Evolutionary conservation across 2,329 filamentous ascomycete species (phyloP).

Genomic region (Zymoseptoria crescenta): DNA sequence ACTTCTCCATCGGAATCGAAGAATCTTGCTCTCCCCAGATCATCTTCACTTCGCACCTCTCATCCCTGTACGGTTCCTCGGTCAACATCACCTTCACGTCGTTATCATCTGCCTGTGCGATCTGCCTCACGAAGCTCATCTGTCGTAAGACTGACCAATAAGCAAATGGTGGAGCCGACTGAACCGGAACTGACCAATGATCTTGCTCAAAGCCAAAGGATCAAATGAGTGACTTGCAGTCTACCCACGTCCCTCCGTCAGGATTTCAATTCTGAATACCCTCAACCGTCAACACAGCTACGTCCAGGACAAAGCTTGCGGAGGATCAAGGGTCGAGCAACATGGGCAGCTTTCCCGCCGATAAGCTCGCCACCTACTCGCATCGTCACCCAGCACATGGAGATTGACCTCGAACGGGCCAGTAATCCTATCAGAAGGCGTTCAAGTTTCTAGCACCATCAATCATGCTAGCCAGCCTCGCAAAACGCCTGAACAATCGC

Average conservation of each 20-base stretch:
- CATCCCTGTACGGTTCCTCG: slow-evolving; percentile 30
- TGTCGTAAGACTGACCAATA: slow-evolving; percentile 21
- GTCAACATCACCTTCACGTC: slow-evolving; percentile 35
- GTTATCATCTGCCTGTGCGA: slow-evolving; percentile 20
- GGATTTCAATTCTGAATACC: neutral
- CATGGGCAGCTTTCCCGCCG: neutral
- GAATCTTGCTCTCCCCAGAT: slow-evolving; percentile 40
- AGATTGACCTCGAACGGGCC: neutral
- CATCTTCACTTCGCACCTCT: slow-evolving; percentile 31
- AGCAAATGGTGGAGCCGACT: neutral
- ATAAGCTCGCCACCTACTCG: too few species aligned
- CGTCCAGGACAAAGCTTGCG: neutral
- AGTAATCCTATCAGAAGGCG: neutral
- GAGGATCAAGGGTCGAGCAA: neutral
- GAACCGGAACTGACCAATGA: neutral
- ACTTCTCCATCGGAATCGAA: slow-evolving; percentile 38
- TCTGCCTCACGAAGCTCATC: slow-evolving; percentile 35
- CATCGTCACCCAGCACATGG: too few species aligned
- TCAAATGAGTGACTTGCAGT: neutral
- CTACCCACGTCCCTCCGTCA: neutral
- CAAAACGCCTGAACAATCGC: neutral
- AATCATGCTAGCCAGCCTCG: neutral
- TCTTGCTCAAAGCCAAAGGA: neutral
- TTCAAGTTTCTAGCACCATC: neutral
- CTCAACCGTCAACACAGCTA: neutral